These are phyloP conservation scores for Epicoccum nigrum DNA, from an alignment of 2,329 filamentous ascomycete species.

Conservation along the genomic window DNA sequence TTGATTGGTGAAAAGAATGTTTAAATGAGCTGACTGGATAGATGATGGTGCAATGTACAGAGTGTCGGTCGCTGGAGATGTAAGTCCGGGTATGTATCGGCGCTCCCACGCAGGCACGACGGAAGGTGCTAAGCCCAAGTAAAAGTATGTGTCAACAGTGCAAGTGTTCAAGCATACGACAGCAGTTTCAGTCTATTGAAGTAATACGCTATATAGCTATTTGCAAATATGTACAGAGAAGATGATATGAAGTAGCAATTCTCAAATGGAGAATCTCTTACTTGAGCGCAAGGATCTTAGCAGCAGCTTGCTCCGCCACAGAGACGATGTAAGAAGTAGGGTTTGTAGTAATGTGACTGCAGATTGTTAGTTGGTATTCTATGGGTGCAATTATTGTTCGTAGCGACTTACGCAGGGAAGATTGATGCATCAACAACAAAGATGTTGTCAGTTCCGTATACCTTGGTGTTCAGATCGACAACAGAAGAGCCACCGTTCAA, in stretches of 20 bases:
- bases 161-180: background rate
- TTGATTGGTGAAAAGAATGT: background rate
- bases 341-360: constrained; percentile 45
- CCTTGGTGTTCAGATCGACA: constrained; percentile 58
- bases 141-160: background rate
- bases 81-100: too few species aligned
- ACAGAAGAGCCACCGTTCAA: constrained; percentile 53
- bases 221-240: constrained; percentile 16
- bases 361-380: constrained; percentile 18
- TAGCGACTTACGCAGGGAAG: constrained; percentile 49
- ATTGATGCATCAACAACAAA: constrained; percentile 56
- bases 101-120: too few species aligned
- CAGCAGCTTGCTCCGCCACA: constrained; percentile 46
- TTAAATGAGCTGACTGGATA: background rate
- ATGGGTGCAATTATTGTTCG: too few species aligned
- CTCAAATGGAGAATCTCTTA: background rate
- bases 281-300: constrained; percentile 45
- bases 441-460: constrained; percentile 55
- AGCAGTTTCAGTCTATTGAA: background rate
- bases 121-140: background rate
- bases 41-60: too few species aligned
- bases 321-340: constrained; percentile 48
- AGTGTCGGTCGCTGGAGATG: too few species aligned
- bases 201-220: constrained; percentile 7
- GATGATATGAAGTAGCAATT: background rate